Base-by-base conservation (phyloP, 768 basidiomycete genomes). In the Auricularia sp. region DNA sequence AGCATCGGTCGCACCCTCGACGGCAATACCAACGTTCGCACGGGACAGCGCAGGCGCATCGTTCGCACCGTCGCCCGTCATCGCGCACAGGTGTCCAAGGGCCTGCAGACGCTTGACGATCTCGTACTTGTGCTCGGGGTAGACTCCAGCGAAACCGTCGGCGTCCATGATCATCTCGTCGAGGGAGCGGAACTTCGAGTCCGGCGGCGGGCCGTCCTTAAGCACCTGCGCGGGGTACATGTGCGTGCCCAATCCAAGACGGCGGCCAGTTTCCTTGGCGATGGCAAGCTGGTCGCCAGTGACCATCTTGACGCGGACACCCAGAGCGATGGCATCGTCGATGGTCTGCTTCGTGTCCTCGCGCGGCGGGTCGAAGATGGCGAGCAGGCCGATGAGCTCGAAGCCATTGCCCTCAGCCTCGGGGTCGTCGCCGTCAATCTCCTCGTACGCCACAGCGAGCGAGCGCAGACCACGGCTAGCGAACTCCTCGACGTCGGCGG, bases 261-360 rank as follows among this genome's bases (percentile, higher is more conserved):
- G 91, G 75, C 96, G 91, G 66, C 96, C 96, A 67, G 96, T 98
- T 77, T 98, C 96, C 84, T 98, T 98, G 43, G 96, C 96, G 70
- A 98, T 98, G 68, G 96, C 96, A 73, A 98, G 92, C 81, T 98
- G 96, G 75, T 98, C 96, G 82, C 96, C 96, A n/a, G 96, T 98
- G 66, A 98, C 96, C 96, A 98, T 98, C 88, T 98, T 98, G 75
- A 98, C 95, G 75, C 88, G 90, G 71, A 98, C 94, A 76, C 96
- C 96, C 73, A 98, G 92, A 64, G 88, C 87, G 65, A 93, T 81
- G 62, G 96, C 95, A 75, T 98, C 94, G 72, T 98, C 95, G 73
- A 98, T 98, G 21, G 96, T 98, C 79, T 97, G 91, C 81, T 98
- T 97, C 77, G 96, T 98, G 74, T 98, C 96, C 1, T 90, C 90